Evolutionary conservation across 2,329 filamentous ascomycete species (phyloP).

Genomic region (Bipolaris victoriae): DNA sequence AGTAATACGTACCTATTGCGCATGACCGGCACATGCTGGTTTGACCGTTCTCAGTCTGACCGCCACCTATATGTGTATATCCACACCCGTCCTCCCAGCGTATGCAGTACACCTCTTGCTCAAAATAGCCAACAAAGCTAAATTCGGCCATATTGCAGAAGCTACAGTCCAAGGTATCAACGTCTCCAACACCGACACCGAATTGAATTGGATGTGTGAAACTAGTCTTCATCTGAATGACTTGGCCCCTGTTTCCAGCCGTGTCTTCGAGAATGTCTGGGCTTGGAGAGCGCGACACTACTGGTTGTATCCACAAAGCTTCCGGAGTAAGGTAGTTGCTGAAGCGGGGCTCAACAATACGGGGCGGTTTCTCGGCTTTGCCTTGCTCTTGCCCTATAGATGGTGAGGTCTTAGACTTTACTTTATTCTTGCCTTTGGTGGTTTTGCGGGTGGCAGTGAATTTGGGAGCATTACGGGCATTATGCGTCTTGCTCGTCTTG

Average conservation of each 20-base stretch:
- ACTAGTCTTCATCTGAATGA: conserved; percentile 46
- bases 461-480: too few species aligned
- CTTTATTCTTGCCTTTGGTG: too few species aligned
- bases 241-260: conserved; percentile 30
- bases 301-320: conserved; percentile 14
- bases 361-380: neutral
- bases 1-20: conserved; percentile 1
- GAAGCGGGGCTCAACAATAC: conserved; percentile 2
- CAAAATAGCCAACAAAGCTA: conserved; percentile 49
- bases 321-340: conserved; percentile 19
- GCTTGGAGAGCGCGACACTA: conserved; percentile 22
- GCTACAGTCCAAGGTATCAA: conserved; percentile 38
- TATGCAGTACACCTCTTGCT: conserved; percentile 44
- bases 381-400: conserved; percentile 5
- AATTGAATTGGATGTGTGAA: conserved; percentile 53
- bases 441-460: too few species aligned
- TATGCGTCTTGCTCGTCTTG: too few species aligned
- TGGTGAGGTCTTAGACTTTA: too few species aligned
- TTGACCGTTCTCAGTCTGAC: conserved; percentile 39
- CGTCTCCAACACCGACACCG: conserved; percentile 9
- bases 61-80: conserved; percentile 49
- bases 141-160: conserved; percentile 53
- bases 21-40: conserved; percentile 39
- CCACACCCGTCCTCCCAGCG: conserved; percentile 44
- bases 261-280: conserved; percentile 39